These are phyloP conservation scores for Cercophora newfieldiana DNA, from an alignment of 495 filamentous ascomycete genomes.

Conservation along the genomic window DNA sequence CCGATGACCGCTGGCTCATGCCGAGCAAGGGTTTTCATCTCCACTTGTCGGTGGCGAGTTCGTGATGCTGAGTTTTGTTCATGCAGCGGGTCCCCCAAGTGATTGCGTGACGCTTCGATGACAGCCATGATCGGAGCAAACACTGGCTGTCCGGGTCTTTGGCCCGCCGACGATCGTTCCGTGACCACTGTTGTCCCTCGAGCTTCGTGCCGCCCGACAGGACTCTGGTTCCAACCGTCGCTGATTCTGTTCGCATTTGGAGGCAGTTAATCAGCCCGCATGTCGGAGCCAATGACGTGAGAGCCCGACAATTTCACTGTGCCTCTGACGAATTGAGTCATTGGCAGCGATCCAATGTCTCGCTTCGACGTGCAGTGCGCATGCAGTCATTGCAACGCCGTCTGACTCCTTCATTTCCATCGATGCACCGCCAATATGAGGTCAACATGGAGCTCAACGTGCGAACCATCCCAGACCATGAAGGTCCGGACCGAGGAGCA, in stretches of 20 bases:
- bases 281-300: slow-evolving; percentile 7
- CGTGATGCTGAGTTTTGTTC: neutral
- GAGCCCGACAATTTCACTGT: neutral
- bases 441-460: neutral
- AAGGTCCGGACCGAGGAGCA: no score
- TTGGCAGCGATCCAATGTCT: slow-evolving; percentile 14
- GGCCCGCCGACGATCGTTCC: no score
- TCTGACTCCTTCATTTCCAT: slow-evolving; percentile 18
- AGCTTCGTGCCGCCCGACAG: no score
- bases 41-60: neutral
- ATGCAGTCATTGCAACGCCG: slow-evolving; percentile 20
- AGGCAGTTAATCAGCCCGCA: neutral
- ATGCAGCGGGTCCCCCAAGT: neutral
- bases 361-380: slow-evolving; percentile 19
- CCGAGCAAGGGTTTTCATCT: neutral
- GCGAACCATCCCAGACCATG: no score
- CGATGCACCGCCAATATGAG: neutral
- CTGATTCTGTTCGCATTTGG: neutral
- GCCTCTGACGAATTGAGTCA: slow-evolving; percentile 21
- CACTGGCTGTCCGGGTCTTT: no score
- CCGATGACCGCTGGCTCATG: neutral
- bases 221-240: no score
- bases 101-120: neutral
- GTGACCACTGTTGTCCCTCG: no score
- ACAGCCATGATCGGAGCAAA: neutral